These are phyloP conservation scores for Rosa chinensis DNA, from an alignment of 306 rosid genomes.

Conservation along the genomic window DNA sequence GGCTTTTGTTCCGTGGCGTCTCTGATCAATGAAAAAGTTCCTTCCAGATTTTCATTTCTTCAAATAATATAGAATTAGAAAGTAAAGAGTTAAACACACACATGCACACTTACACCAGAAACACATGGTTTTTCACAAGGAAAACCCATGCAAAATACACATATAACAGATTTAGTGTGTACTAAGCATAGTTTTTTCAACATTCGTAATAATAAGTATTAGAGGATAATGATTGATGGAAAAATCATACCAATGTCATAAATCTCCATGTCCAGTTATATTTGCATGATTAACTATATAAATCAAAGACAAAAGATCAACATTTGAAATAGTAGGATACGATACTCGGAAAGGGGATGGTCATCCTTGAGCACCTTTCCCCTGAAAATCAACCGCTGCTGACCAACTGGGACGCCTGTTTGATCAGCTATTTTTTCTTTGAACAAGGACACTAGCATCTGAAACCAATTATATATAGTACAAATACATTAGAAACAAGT, in stretches of 20 bases:
- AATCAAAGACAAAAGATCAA: background rate
- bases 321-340: constrained; percentile 58
- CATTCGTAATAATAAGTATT: background rate
- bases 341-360: constrained; percentile 74
- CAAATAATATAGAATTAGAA: too few relatives aligned
- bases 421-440: constrained; percentile 87
- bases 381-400: constrained; percentile 91
- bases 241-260: background rate
- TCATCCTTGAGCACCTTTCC: constrained; percentile 95
- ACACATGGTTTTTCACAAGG: too few relatives aligned
- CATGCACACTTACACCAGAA: background rate
- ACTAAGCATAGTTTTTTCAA: background rate
- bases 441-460: constrained; percentile 74
- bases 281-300: background rate
- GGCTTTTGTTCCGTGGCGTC: background rate
- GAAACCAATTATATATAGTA: constrained; percentile 27
- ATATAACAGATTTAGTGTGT: background rate
- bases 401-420: constrained; percentile 75
- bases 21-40: background rate
- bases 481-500: background rate
- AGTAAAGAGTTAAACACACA: background rate
- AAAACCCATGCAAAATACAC: background rate
- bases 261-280: background rate
- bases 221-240: background rate
- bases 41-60: background rate